Evolutionary conservation across 2,329 filamentous ascomycete species (phyloP), one percentile per base, ranked within the genome.

Genomic region (Fusarium begoniae): DNA sequence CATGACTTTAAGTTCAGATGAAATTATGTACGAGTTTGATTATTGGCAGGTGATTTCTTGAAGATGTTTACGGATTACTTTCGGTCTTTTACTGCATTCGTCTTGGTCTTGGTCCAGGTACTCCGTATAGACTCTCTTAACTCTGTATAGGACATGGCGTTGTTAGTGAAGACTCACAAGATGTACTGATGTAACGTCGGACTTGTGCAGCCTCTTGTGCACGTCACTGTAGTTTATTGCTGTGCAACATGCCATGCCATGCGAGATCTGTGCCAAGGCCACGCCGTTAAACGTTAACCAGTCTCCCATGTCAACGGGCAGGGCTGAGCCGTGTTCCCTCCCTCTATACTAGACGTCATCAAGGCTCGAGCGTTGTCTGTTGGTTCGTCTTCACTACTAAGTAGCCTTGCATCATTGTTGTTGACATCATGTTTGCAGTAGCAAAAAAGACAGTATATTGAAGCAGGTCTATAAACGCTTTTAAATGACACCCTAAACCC

Each of bases 381-480:
- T 59, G 20, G 11, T 18, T 64, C 44, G 18, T 47, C n/a, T 15
- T 55, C 55, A 63, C 38, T 53, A 32, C 26, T 41, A 30, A 15
- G 22, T 17, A 30, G 18, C 20, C 41, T 20, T 12, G 18, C 13
- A 43, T 44, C 26, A 28, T 28, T 4, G 30, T 28, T n/a, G 15
- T 35, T 37, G 43, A 26, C n/a, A 38, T 28, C 5, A 35, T 41
- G n/a, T 38, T 30, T n/a, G 30, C n/a, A 66, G 26, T 35, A 45
- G 51, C 54, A 55, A 45, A 18, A 18, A 50, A n/a, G 44, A 47
- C 61, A 56, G 45, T 66, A 18, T 71, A 69, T 63, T 67, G 50
- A 72, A 64, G 24, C 71, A 72, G 55, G 43, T 73, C 71, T 74
- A 74, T 74, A 68, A 61, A 71, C 71, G 71, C 71, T 72, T 74